Base-by-base conservation (phyloP, 192 early-diverging fungal species). In the Linderina pennispora region DNA sequence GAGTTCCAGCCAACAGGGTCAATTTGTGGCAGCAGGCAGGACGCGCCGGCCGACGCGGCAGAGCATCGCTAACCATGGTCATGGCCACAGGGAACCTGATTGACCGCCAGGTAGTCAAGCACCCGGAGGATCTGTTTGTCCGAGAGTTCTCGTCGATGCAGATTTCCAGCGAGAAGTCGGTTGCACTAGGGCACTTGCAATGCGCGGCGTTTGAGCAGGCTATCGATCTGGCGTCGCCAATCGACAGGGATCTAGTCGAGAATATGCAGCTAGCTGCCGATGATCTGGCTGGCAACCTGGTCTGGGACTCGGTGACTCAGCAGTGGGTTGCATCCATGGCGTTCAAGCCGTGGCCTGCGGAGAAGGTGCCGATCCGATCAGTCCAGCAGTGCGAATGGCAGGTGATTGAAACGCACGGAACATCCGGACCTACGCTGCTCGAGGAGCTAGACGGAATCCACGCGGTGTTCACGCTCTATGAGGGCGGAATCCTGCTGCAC, bases 1-100 rank as follows among this genome's bases (percentile, higher is more conserved):
- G 88, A 1, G 75, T 86, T 19, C 90, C 90, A 1, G 3, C 8
- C 1, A 51, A 19, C 23, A 7, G 20, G 3, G 20, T 58, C 15
- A 48, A 36, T 67, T 32, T 78, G 54, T 77, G 78, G 55, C 88
- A 92, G 50, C 90, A 92, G 63, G 64, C 67, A 1, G 90, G 90
- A 0, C 65, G 90, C 9, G 87, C 86, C 10, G 90, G 90, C 3
- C 58, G 90, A 23, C 62, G 81, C 5, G 59, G 57, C 13, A 55
- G 56, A 1, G 80, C 78, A 24, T 67, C 83, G 0, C 40, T 87
- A 15, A 77, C 84, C 4, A 61, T 92, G 1, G 46, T 89, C 39
- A 58, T 90, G 19, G 53, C 54, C 15, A 77, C 66, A 9, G 49
- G 55, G 32, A 76, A 53, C 50, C 58, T 73, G 0, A 42, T 83